Base-by-base conservation (phyloP, 192 early-diverging fungal species). In the Gonapodya prolifera region DNA sequence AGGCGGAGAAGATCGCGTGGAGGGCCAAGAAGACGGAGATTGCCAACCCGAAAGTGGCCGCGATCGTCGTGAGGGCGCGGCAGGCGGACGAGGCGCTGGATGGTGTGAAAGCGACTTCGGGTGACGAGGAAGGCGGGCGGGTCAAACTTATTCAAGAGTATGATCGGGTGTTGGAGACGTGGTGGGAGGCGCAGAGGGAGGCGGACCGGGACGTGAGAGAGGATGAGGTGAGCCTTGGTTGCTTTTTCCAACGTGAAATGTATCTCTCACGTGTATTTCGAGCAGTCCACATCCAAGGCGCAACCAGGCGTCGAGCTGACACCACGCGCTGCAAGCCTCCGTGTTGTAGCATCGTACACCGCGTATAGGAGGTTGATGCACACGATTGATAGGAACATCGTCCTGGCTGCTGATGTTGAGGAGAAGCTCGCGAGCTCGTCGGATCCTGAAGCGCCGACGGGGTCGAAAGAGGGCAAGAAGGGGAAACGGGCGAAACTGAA, bases 151-250 rank as follows among this genome's bases (percentile, higher is more conserved):
- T 89, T 69, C 84, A 85, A 31, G 73, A 77, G 30, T 92, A 86
- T 80, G 90, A 89, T 69, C 79, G 78, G 35, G 81, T 91, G 16
- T 69, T 92, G 23, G 82, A 82, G 35, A 85, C 83, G 29, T 91
- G 83, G 79, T 84, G 86, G 34, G 90, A 89, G 34, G 91, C 89
- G 1, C 86, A 90, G 76, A 87, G 85, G 35, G 69, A 84, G 13
- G 87, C 86, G 35, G 87, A 89, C 78, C 85, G 83, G 35, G 87
- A 87, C 33, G 69, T 93, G 29, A 87, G 87, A 75, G 90, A 92
- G 33, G 89, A 92, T 73, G 86, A 80, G 70, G 86, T 87, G 79
- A 76, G 80, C 78, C 32, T 30, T 61, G 1, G 33, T 77, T 16
- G 33, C n/a, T n/a, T n/a, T n/a, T n/a, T n/a, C n/a, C n/a, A n/a